Percentiles rank a stretch among this genome's conserved stretches.
Conservation (phyloP, 73 alveolate genomes). For the Symbiodinium pilosum region DNA sequence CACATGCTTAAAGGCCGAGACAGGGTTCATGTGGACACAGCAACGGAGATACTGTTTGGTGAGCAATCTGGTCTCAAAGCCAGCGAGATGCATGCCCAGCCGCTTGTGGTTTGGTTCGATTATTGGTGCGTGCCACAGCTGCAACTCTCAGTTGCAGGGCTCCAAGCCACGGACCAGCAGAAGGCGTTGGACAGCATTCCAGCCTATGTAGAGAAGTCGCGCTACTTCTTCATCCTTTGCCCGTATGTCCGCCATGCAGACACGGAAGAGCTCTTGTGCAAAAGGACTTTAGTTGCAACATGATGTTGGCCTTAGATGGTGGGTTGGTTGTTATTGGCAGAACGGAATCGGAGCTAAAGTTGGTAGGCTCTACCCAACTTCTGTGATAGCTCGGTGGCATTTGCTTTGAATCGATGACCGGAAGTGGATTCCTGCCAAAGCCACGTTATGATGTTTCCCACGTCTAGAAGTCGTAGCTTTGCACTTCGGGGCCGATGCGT, state of each 20-base stretch:
- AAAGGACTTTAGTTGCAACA: too few species aligned
- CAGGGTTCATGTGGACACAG: background rate
- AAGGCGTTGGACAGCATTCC: background rate
- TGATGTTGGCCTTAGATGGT: too few species aligned
- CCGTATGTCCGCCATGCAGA: background rate
- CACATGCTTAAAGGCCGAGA: background rate
- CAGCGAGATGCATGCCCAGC: background rate
- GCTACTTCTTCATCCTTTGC: conserved; percentile 8
- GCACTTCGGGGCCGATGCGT: too few species aligned
- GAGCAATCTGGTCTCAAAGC: background rate
- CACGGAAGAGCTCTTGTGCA: background rate
- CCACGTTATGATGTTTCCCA: too few species aligned
- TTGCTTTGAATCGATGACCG: too few species aligned
- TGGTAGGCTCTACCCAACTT: too few species aligned
- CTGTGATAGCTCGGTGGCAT: too few species aligned
- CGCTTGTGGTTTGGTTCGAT: background rate
- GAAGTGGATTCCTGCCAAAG: too few species aligned
- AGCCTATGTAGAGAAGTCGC: background rate
- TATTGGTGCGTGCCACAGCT: conserved; percentile 16
- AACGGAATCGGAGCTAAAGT: too few species aligned
- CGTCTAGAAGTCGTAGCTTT: too few species aligned
- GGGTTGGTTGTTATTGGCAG: too few species aligned
- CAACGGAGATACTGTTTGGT: conserved; percentile 3
- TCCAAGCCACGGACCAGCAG: background rate
- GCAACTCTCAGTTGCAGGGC: background rate